Base-by-base conservation (phyloP, 2,329 filamentous ascomycete genomes). In the Cercospora nicotianae region DNA sequence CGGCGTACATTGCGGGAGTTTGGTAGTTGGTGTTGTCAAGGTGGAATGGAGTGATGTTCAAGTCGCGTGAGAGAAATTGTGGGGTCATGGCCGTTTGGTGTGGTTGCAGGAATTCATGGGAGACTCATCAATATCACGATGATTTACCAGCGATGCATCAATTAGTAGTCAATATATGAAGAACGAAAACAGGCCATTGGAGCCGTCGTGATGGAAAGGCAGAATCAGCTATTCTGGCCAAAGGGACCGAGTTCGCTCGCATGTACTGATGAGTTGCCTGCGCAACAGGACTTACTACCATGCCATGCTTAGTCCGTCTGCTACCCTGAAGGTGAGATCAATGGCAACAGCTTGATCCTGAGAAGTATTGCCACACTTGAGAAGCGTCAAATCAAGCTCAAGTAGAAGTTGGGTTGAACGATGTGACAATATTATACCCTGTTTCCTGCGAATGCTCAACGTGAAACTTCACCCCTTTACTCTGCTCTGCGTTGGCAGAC, bases 1-100 rank as follows among this genome's bases (percentile, higher is more conserved):
- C 93, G 73, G 93, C 93, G 80, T 96, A 95, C 93, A 97, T 96
- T 39, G 6, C 59, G 45, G 28, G 39, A 51, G 20, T 23, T 20
- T 23, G 45, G 18, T 1, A 51, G 12, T 7, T 13, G 23, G 20
- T 53, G 23, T 28, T 16, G 20, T 3, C 3, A 2, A 53, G 2
- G 23, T 53, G 48, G 48, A 16, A 53, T n/a, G 48, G 48, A 53
- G 48, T 53, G 20, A 53, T 23, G 48, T 53, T 28, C 10, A 53
- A 53, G 48, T 53, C 23, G 48, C 23, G 23, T 28, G 12, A 23
- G 48, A 6, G 10, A 8, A 53, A 48, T 5, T 48, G 42, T 48
- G 42, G 42, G 42, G 42, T n/a, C 10, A 1, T 1, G 2, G 10
- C 7, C 20, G n/a, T 45, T 45, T 6, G 42, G 18, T 20, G 42